Percentiles rank a stretch among this genome's conserved stretches.
Conservation (phyloP, 164 flowering plant species). For the Aristolochia californica region DNA sequence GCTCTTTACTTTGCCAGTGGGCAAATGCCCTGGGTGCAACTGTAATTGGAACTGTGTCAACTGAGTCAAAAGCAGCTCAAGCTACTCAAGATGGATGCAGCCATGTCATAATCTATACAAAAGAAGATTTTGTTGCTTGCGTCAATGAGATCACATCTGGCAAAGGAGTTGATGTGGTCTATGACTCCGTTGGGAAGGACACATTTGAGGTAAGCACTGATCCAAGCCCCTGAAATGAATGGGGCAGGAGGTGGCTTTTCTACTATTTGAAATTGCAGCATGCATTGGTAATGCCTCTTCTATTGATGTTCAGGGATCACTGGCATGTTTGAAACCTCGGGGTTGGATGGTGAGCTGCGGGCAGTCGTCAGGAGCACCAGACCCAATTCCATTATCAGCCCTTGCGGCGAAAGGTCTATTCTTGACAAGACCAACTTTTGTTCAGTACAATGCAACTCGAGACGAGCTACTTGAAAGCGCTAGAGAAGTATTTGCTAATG, state of each 20-base stretch:
- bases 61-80: slow-evolving; percentile 72
- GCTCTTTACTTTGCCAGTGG: slow-evolving; percentile 88
- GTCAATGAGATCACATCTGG: slow-evolving; percentile 40
- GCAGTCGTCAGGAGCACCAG: slow-evolving; percentile 74
- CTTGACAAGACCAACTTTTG: slow-evolving; percentile 67
- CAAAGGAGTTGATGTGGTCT: slow-evolving; percentile 24
- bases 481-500: slow-evolving; percentile 59
- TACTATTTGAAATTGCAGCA: neutral
- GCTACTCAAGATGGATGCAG: slow-evolving; percentile 81
- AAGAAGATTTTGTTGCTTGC: slow-evolving; percentile 68
- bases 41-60: slow-evolving; percentile 89
- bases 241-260: neutral
- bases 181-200: slow-evolving; percentile 28
- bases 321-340: slow-evolving; percentile 59
- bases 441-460: slow-evolving; percentile 54
- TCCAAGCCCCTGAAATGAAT: no score
- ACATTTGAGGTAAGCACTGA: slow-evolving; percentile 21
- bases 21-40: slow-evolving; percentile 87
- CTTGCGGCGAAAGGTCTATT: slow-evolving; percentile 64
- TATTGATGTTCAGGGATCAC: slow-evolving; percentile 50
- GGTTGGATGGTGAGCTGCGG: slow-evolving; percentile 89
- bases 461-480: slow-evolving; percentile 71
- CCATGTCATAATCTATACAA: slow-evolving; percentile 57
- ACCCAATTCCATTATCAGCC: slow-evolving; percentile 67
- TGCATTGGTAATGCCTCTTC: no score